Percentiles rank a stretch among this genome's conserved stretches.
phyloP scores from a whole-genome alignment of 148 eudicot species.

The Spergularia marina region DNA sequence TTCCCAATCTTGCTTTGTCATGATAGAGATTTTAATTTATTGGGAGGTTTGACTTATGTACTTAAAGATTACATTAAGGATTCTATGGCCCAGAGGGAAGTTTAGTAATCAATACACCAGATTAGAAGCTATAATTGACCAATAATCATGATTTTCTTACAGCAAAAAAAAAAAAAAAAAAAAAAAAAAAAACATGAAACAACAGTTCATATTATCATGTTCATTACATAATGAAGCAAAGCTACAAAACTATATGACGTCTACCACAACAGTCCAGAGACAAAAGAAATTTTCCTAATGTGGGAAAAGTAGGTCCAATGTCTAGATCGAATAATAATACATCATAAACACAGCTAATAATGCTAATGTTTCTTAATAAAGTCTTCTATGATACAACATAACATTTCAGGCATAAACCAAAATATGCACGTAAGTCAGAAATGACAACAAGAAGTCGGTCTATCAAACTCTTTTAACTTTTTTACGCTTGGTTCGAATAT shows the following conservation, averaged over 20 bases:
- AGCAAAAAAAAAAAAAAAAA: not conserved
- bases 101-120: not conserved
- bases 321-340: constrained; percentile 5
- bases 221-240: constrained; percentile 8
- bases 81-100: not conserved
- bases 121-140: constrained; percentile 17
- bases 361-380: not conserved
- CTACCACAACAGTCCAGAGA: not conserved
- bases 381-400: not conserved
- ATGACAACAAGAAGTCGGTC: not conserved
- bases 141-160: not conserved
- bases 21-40: no score
- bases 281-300: not conserved
- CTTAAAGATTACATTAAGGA: not conserved
- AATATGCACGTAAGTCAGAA: constrained; percentile 7
- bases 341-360: not conserved
- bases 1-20: no score
- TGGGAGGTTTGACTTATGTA: no score
- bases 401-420: constrained; percentile 9
- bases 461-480: not conserved
- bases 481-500: not conserved
- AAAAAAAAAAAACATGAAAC: not conserved
- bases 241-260: constrained; percentile 1
- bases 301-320: constrained; percentile 19
- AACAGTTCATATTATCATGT: no score